Base-by-base conservation (phyloP, 345 rosid species). In the Syzygium oleosum region DNA sequence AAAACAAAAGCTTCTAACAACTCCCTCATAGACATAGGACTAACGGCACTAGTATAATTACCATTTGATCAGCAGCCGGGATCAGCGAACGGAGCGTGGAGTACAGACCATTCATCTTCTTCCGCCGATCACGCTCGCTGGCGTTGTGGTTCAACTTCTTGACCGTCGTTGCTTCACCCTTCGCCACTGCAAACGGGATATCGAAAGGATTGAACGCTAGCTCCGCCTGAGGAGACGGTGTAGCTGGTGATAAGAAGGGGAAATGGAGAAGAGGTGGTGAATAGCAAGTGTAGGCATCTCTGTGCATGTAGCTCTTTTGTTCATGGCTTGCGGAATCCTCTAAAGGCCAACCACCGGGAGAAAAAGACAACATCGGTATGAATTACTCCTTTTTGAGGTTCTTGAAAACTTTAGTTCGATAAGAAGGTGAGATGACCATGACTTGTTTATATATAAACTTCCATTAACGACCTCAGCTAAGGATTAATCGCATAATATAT, bases 81-180 rank as follows among this genome's bases (percentile, higher is more conserved):
- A 95, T 92, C 55, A 94, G 87, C 15, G 91, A 91, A 29, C 95
- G 95, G 80, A 95, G 98, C 11, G 95, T 90, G 54, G 93, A 91
- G 86, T 90, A 95, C 84, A 94, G 85, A 52, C 49, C 43, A 78
- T 94, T 95, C 46, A 94, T 90, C 90, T 93, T 94, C 91, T 89
- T 94, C 23, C 97, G 93, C 9, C 96, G 95, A 51, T 90, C 91
- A 1, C 96, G 92, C 80, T 95, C 98, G 12, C 91, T 93, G 13
- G 98, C 97, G 51, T 93, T 94, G 92, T 94, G 98, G 85, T 91
- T 90, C 29, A 94, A 91, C 92, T 93, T 95, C 94, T 93, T 80
- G 54, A 87, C 92, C 51, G 78, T 19, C 63, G 65, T 21, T 11
- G 27, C 2, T 73, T 73, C 49, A 6, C 41, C 49, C 5, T 73